Base-by-base conservation (phyloP, 2,329 filamentous ascomycete species). In the Curvularia eragrostidis region DNA sequence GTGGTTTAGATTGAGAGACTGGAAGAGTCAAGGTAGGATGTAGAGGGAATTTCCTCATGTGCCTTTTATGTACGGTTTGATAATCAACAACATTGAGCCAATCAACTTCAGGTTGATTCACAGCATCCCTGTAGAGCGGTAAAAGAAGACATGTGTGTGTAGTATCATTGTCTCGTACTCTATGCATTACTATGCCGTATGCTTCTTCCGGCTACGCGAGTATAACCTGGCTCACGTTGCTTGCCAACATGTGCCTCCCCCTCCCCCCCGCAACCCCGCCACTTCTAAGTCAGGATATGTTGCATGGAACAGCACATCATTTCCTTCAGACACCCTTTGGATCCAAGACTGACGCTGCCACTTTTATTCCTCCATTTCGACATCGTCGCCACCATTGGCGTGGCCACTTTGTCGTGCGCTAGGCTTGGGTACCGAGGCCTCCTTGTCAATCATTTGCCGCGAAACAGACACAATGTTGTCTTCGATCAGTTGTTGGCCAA, bases 381-480 rank as follows among this genome's bases (percentile, higher is more conserved):
- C 72, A 39, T 75, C 74, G 24, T 68, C 71, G 19, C 72, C 70
- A 24, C 63, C 64, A 10, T 62, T 62, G 9, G 67, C 61, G 19
- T 66, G 65, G 26, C 68, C 72, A 36, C 70, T 74, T 39, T 71
- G 68, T 60, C 67, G 61, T 12, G 59, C 50, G 44, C 67, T 73
- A 5, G 69, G 60, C 57, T 77, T 77, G 86, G 94, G 91, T 79
- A 96, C 91, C 5, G 93, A 95, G 3, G 95, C 95, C 79, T 99
- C 95, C 82, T 98, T 98, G 82, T 98, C 95, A 72, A 99, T 98
- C 94, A 99, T 97, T 79, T 98, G 95, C 77, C 94, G 86, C 65
- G 93, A 96, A n/a, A 99, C 93, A 3, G 93, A 91, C 12, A 99
- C 95, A 65, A 99, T 99, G 80, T 99, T 99, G 85, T 99, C 95